A percentile compares a stretch with the other conserved stretches of the same genome.
phyloP scores from a whole-genome alignment of 1,139 yeast species.

The Sugiyamaella paludigena region DNA sequence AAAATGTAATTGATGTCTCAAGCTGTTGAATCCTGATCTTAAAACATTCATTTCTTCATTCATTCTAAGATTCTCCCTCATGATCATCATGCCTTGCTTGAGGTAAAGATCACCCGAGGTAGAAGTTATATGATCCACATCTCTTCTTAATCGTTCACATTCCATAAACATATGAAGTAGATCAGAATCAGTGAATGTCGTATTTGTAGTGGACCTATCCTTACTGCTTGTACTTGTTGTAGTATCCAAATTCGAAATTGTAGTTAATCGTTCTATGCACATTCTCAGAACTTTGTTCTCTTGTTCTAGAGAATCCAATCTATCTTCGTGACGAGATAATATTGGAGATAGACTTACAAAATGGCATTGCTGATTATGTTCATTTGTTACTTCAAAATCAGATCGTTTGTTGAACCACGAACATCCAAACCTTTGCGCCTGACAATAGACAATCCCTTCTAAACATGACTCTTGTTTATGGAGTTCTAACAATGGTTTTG shows the following conservation, averaged over 20 bases:
- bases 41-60: conserved; percentile 37
- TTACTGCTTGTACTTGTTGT: not conserved
- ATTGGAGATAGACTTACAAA: conserved; percentile 38
- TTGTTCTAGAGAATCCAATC: conserved; percentile 34
- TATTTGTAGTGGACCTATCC: conserved; percentile 2
- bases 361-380: conserved; percentile 40
- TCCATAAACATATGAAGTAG: conserved; percentile 37
- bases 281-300: conserved; percentile 41
- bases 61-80: conserved; percentile 38
- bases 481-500: conserved; percentile 32
- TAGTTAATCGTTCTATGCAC: conserved; percentile 32
- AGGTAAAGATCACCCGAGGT: conserved; percentile 37
- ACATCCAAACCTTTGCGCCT: conserved; percentile 41
- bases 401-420: conserved; percentile 42
- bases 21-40: conserved; percentile 35
- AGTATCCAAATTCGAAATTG: conserved; percentile 12
- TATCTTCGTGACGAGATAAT: conserved; percentile 35
- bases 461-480: conserved; percentile 40
- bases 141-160: conserved; percentile 38
- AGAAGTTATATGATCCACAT: conserved; percentile 35
- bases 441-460: conserved; percentile 37
- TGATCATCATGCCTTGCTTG: conserved; percentile 36
- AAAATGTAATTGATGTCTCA: conserved; percentile 40
- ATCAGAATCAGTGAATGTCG: conserved; percentile 29
- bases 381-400: conserved; percentile 15